A percentile compares a stretch with the other conserved stretches of the same genome.
Evolutionary conservation across 2,329 filamentous ascomycete species (phyloP).

Genomic region (Xylaria sp.): DNA sequence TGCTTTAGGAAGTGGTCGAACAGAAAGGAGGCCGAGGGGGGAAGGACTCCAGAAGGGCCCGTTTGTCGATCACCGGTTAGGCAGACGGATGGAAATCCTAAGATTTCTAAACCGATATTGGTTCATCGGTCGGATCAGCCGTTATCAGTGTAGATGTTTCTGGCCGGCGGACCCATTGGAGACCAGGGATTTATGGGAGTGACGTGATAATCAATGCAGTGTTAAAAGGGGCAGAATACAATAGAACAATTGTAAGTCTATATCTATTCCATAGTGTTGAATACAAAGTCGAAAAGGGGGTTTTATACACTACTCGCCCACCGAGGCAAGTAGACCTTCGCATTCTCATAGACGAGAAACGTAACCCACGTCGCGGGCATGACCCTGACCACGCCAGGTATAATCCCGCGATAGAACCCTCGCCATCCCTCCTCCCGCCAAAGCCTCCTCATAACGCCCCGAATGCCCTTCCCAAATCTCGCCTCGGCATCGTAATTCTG

Average conservation of each 20-base stretch:
- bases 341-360: constrained; percentile 95
- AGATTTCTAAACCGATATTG: no score
- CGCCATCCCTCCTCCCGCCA: constrained; percentile 72
- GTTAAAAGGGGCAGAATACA: neutral
- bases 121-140: no score
- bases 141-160: no score
- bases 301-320: constrained; percentile 28
- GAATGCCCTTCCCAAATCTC: constrained; percentile 63
- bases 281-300: neutral
- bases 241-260: constrained; percentile 9
- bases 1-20: no score
- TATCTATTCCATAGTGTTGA: neutral
- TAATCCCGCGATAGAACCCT: constrained; percentile 88
- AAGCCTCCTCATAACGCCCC: constrained; percentile 66
- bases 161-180: no score
- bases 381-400: constrained; percentile 84
- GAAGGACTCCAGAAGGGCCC: no score
- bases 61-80: no score
- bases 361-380: constrained; percentile 94
- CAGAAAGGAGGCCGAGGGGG: no score
- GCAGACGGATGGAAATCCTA: no score
- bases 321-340: constrained; percentile 62
- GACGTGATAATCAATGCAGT: no score
- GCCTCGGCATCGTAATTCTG: constrained; percentile 82
- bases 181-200: no score